Percentiles rank a stretch among this genome's conserved stretches.
Evolutionary conservation across 164 flowering plant genomes (phyloP).

Genomic region (Liriodendron chinense): DNA sequence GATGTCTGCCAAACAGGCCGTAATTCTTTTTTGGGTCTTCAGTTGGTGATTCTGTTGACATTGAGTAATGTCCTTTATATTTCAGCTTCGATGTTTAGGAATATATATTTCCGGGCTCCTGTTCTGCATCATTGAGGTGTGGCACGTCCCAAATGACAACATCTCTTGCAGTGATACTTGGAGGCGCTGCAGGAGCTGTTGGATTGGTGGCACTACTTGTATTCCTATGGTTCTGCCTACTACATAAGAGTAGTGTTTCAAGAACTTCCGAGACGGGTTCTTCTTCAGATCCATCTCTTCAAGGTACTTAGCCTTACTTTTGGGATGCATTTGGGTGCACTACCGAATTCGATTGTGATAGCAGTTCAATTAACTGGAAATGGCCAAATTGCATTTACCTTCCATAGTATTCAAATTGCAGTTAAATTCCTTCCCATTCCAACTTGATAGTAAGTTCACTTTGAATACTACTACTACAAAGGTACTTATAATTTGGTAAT

Average conservation of each 20-base stretch:
- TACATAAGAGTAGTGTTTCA: constrained; percentile 41
- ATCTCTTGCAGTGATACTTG: constrained; percentile 84
- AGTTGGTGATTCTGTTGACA: neutral
- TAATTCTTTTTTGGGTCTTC: neutral
- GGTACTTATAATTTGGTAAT: neutral
- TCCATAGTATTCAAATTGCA: too few relatives aligned
- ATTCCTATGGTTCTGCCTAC: constrained; percentile 59
- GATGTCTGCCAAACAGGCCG: neutral
- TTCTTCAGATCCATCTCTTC: constrained; percentile 81
- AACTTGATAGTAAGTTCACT: too few relatives aligned
- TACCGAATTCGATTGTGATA: too few relatives aligned
- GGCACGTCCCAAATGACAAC: constrained; percentile 72
- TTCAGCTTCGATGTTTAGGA: constrained; percentile 43
- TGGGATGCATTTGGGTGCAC: neutral
- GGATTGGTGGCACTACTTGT: constrained; percentile 62
- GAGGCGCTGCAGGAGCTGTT: constrained; percentile 97
- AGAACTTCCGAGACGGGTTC: constrained; percentile 89
- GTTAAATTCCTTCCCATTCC: too few relatives aligned
- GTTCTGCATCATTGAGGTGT: constrained; percentile 37
- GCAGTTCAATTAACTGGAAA: too few relatives aligned
- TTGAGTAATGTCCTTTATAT: constrained; percentile 3
- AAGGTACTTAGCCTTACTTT: constrained; percentile 36
- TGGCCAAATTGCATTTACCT: too few relatives aligned
- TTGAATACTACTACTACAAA: too few relatives aligned
- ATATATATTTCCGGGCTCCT: constrained; percentile 17